A percentile compares a stretch with the other conserved stretches of the same genome.
Conservation (phyloP, 2,329 filamentous ascomycete species). For the Teratosphaeria viscida region DNA sequence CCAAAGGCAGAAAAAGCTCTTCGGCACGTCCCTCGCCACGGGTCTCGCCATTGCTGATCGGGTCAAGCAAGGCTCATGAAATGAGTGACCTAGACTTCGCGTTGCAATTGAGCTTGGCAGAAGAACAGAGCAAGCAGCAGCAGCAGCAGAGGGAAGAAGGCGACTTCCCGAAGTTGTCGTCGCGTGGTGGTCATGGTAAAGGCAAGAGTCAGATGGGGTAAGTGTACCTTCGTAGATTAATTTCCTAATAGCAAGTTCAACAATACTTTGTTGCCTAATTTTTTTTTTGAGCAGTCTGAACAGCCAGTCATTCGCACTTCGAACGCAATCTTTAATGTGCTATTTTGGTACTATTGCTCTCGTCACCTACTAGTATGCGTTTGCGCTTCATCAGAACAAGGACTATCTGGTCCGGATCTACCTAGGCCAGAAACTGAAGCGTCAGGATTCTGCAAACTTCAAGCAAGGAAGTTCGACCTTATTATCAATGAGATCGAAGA, state of each 20-base stretch:
- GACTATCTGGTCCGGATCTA: no score
- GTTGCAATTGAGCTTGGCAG: conserved; percentile 50
- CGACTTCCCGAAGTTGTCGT: conserved; percentile 21
- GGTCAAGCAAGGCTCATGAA: conserved; percentile 32
- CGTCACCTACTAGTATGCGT: no score
- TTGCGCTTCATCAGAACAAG: no score
- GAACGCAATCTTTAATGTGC: no score
- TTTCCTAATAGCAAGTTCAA: background rate
- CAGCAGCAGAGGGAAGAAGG: conserved; percentile 4
- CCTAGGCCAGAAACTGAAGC: no score
- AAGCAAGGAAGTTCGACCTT: no score
- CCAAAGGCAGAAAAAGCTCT: conserved; percentile 17
- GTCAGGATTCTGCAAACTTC: no score
- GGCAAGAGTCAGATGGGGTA: conserved; percentile 10
- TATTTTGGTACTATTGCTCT: no score
- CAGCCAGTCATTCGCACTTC: background rate
- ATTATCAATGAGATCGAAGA: no score
- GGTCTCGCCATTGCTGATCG: conserved; percentile 22
- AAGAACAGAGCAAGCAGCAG: conserved; percentile 38
- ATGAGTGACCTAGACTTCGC: conserved; percentile 52
- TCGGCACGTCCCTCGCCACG: conserved; percentile 14
- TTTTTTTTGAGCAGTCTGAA: background rate
- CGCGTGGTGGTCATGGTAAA: conserved; percentile 2
- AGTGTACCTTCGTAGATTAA: background rate
- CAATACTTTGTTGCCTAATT: background rate